Evolutionary conservation across 768 basidiomycete species (phyloP), one percentile per base, ranked within the genome.

Genomic region (Amanita inopinata): DNA sequence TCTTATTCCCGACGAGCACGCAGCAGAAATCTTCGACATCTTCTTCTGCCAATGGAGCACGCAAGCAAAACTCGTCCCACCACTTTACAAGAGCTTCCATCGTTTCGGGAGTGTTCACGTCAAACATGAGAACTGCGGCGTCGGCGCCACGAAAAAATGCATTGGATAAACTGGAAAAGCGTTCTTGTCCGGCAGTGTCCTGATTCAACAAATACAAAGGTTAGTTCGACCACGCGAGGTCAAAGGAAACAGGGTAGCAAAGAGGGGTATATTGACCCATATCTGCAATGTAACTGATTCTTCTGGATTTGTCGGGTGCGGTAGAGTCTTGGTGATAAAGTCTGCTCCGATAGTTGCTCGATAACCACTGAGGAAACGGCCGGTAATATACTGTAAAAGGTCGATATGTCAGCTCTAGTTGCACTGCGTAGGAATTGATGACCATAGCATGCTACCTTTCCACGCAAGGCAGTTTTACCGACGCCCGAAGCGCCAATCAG

Each of bases 311-410:
- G 53, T 68, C 32, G 79, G 74, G 53, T 85, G 76, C 0, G 78
- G 74, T 8, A 90, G 53, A 0, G 74, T 76, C 57, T 88, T 89
- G 0, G 78, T 72, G 38, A 89, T 84, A 45, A 91, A 92, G 61
- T 92, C 88, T n/a, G 83, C 79, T 14, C 88, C 89, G 31, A 93
- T 90, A 2, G 89, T 92, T 1, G 88, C 82, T 36, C 84, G 69
- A 58, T 91, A 91, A 7, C 78, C 76, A 2, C 72, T 74, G 3
- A 82, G 78, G 59, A 90, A 91, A 9, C 72, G 73, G 19, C 79
- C 76, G 7, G 82, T 78, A 50, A 88, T 78, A 56, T 83, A 91
- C 78, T 89, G 51, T 20, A 28, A 31, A 12, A 14, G 40, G 46
- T n/a, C n/a, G n/a, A n/a, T n/a, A n/a, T n/a, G 23, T 9, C 4